Conservation (phyloP, 2,329 filamentous ascomycete genomes). For the Aspergillus chevalieri region DNA sequence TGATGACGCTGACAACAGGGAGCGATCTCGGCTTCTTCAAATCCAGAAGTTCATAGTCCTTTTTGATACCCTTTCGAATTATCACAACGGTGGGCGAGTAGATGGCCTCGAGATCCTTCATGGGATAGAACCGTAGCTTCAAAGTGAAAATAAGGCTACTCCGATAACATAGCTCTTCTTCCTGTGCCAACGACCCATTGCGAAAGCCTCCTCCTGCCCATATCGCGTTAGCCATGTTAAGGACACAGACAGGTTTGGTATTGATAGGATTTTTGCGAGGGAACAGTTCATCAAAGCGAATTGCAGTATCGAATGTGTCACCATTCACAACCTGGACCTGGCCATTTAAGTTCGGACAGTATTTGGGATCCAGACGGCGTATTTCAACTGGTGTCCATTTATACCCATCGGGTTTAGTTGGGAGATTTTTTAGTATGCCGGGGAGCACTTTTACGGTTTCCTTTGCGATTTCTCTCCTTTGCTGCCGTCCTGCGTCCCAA, state of each 20-base stretch:
- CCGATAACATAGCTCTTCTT: conserved; percentile 63
- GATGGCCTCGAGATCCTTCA: conserved; percentile 45
- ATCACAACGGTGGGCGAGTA: conserved; percentile 58
- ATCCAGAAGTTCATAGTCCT: conserved; percentile 45
- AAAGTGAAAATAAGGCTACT: conserved; percentile 40
- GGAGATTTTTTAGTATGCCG: conserved; percentile 22
- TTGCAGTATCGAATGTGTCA: conserved; percentile 55
- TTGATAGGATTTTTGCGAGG: conserved; percentile 19
- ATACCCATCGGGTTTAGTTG: not conserved
- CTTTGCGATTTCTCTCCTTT: conserved; percentile 29
- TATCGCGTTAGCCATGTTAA: conserved; percentile 60
- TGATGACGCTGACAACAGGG: conserved; percentile 55
- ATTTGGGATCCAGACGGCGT: not conserved
- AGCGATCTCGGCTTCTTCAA: conserved; percentile 28
- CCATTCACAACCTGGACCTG: conserved; percentile 45
- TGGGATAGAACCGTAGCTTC: conserved; percentile 48
- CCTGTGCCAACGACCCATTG: conserved; percentile 58
- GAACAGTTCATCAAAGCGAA: conserved; percentile 28
- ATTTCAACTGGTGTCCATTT: not conserved
- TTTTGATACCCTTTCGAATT: conserved; percentile 47
- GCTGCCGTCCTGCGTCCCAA: not conserved
- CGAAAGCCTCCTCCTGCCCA: conserved; percentile 59
- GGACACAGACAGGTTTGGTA: conserved; percentile 47
- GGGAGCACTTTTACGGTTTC: conserved; percentile 48
- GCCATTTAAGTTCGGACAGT: not conserved